Conservation (phyloP, 257 asterid species). For the Solanum dulcamara region DNA sequence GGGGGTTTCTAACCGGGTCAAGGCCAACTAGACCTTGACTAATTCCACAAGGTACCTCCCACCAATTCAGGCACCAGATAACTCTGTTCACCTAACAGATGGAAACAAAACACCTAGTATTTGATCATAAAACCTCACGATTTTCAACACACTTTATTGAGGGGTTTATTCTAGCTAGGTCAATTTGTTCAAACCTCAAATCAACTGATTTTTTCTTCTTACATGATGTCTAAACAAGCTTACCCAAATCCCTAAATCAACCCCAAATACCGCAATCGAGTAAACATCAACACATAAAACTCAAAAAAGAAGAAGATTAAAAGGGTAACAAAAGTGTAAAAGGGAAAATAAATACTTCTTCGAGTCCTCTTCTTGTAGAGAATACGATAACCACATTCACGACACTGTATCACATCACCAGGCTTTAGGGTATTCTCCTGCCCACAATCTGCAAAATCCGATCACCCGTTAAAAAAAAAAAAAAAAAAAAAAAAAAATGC, state of each 20-base stretch:
- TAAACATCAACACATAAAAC: neutral
- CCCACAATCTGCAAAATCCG: conserved; percentile 60
- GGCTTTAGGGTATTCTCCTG: conserved; percentile 77
- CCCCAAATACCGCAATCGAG: neutral
- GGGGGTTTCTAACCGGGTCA: no score
- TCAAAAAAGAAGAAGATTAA: neutral
- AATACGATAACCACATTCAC: conserved; percentile 84
- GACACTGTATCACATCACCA: conserved; percentile 83
- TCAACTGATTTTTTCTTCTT: neutral
- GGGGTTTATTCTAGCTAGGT: neutral
- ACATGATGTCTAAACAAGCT: neutral
- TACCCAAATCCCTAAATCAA: neutral
- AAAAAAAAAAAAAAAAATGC: neutral
- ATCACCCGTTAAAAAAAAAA: no score
- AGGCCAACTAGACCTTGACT: neutral
- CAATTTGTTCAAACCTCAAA: neutral
- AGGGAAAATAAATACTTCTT: conserved; percentile 30
- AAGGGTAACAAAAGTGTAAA: neutral
- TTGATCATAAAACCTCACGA: neutral
- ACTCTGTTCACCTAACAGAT: neutral
- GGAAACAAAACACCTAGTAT: neutral
- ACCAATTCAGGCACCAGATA: neutral
- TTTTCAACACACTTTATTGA: neutral
- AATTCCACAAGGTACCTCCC: neutral
- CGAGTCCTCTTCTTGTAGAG: conserved; percentile 93